Evolutionary conservation across 2,329 filamentous ascomycete genomes (phyloP), one percentile per base, ranked within the genome.

Genomic region (Stemphylium beticola): DNA sequence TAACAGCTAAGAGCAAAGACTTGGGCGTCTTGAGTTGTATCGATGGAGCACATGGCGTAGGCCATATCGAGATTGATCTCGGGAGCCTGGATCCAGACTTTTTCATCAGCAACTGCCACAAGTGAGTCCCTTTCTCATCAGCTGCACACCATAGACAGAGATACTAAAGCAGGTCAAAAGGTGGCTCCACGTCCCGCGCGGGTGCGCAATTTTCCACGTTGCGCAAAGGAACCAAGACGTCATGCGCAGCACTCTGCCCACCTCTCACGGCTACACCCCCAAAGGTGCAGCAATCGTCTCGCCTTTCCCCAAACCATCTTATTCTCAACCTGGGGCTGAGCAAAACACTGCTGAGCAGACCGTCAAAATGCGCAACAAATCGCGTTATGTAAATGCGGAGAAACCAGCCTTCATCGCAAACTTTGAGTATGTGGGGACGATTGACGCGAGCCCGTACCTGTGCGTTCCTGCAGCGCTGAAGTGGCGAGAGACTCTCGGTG

Each of bases 11-110:
- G 0, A 96, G 92, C 72, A 83, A 81, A 39, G 83, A 87, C 52
- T 78, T 87, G 20, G 85, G 83, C 0, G 78, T 97, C 3, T 70
- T 93, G 49, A 92, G 88, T 64, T 78, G 91, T 17, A 80, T 97
- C 33, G 93, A 98, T 71, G 93, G 85, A 14, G 93, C 93, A 0
- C 93, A 98, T 75, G 88, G 89, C 1, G 78, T 96, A 20, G 93
- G 93, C 2, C 89, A 95, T 75, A 82, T 96, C 7, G 80, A 83
- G 1, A 74, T 97, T 7, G 85, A 96, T 73, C 76, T 97, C 12
- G 60, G 71, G 0, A 73, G 76, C 4, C 77, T 92, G 2, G 84
- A 92, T 58, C 87, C 92, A 0, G 93, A 97, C 74, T 97, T 96
- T 77, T 91, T 96, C 68, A 83, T 93, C 12, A 88, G 83, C 50